These are phyloP conservation scores for Gracilariopsis chorda DNA, from an alignment of 23 red algal genomes.

Conservation along the genomic window DNA sequence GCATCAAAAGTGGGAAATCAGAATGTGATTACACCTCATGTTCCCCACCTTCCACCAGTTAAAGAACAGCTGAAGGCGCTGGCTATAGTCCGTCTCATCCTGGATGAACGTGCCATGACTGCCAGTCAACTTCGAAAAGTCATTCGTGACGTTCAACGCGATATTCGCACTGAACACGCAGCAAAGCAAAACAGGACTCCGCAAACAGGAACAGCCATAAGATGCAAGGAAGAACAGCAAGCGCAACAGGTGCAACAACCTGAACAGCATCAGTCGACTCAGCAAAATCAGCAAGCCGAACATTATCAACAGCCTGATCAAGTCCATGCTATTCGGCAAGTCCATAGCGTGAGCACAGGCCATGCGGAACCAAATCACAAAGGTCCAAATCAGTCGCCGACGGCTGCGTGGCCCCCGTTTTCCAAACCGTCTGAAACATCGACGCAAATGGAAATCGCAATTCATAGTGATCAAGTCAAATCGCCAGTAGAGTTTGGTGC, in stretches of 20 bases:
- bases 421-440: background rate
- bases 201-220: background rate
- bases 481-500: background rate
- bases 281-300: background rate
- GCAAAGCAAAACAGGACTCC: background rate
- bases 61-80: background rate
- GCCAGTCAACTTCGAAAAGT: background rate
- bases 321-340: background rate
- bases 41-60: background rate
- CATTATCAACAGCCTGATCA: background rate
- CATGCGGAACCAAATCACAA: background rate
- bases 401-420: background rate
- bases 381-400: too few species aligned
- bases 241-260: background rate
- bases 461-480: background rate
- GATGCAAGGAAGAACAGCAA: background rate
- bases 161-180: background rate
- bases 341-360: background rate
- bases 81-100: background rate
- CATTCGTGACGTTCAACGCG: conserved; percentile 5
- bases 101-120: conserved; percentile 12
- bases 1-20: background rate
- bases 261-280: background rate
- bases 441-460: background rate
- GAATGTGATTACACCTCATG: background rate